Percentiles rank a stretch among this genome's conserved stretches.
phyloP scores from a whole-genome alignment of 768 basidiomycete species.

The Jaapia argillacea region DNA sequence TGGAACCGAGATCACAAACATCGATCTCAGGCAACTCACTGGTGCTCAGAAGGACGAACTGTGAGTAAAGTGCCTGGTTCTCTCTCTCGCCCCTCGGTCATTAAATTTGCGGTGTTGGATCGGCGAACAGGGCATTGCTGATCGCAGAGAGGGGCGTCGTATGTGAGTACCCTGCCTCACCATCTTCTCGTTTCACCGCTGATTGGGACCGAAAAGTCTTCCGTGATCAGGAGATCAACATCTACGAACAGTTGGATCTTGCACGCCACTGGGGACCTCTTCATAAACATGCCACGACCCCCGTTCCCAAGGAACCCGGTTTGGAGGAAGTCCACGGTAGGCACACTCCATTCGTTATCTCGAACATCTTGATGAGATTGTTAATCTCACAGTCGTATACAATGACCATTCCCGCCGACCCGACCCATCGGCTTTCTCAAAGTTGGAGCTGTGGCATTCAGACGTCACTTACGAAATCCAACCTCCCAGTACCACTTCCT shows the following conservation, averaged over 20 bases:
- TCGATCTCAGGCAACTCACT: constrained; percentile 64
- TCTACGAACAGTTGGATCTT: constrained; percentile 63
- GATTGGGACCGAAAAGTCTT: constrained; percentile 37
- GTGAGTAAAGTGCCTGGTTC: constrained; percentile 25
- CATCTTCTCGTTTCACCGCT: too few species aligned
- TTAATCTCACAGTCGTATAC: constrained; percentile 49
- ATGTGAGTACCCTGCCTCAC: constrained; percentile 31
- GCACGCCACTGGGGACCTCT: constrained; percentile 64
- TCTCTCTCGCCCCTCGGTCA: background rate
- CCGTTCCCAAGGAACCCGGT: constrained; percentile 58
- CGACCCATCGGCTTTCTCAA: constrained; percentile 55
- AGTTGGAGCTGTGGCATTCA: constrained; percentile 73
- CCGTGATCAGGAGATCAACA: constrained; percentile 61
- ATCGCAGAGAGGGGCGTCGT: constrained; percentile 71
- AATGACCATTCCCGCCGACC: constrained; percentile 55
- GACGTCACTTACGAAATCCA: constrained; percentile 80
- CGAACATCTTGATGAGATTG: too few species aligned
- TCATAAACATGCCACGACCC: constrained; percentile 79
- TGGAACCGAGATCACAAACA: constrained; percentile 64
- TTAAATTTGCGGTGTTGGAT: too few species aligned
- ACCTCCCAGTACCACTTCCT: constrained; percentile 71
- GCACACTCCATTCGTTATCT: constrained; percentile 10
- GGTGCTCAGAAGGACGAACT: constrained; percentile 70
- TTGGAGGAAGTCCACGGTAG: constrained; percentile 68
- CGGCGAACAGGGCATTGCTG: constrained; percentile 63